Evolutionary conservation across 2,329 filamentous ascomycete species (phyloP), one percentile per base, ranked within the genome.

Genomic region (Nannizzia gypsea): DNA sequence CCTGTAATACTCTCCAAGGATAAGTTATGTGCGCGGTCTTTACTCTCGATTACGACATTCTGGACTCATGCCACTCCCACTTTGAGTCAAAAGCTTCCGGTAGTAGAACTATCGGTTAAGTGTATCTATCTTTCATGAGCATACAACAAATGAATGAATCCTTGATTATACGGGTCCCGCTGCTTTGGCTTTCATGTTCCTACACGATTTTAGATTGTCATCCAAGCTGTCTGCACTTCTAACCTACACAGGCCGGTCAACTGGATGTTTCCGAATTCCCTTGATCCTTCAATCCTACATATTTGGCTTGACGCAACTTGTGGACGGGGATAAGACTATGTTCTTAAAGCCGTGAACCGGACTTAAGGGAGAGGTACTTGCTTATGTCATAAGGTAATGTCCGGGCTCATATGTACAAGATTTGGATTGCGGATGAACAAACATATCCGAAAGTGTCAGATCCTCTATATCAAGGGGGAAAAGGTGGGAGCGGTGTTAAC

Each of bases 1-100:
- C 66, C 78, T 93, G 76, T 91, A 80, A 68, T n/a, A 20, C 6
- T 46, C 11, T 28, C 34, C 22, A 17, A 15, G 15, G 28, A 31
- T 17, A 8, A n/a, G 3, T 48, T 8, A 17, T 15, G 2, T 54
- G 26, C 6, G 26, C 22, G n/a, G n/a, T n/a, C n/a, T n/a, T 28
- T 3, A 34, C 11, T 13, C 15, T 17, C 28, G 20, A 42, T 28
- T 55, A 4, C 17, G 13, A 20, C 15, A 22, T 22, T 55, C 31
- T 13, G 40, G 13, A 24, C 50, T 8, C 8, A 9, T 58, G 52
- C 26, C 17, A 6, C 20, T n/a, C 3, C 3, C 3, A 11, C 15
- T 17, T n/a, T 36, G 26, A 40, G 17, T 3, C 11, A 22, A 13
- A 40, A 26, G 5, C 22, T 26, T 17, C 6, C 44, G 34, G 36